A percentile compares a stretch with the other conserved stretches of the same genome.
phyloP scores from a whole-genome alignment of 1,284 basidiomycete genomes.

The Hypsizygus ulmarius region DNA sequence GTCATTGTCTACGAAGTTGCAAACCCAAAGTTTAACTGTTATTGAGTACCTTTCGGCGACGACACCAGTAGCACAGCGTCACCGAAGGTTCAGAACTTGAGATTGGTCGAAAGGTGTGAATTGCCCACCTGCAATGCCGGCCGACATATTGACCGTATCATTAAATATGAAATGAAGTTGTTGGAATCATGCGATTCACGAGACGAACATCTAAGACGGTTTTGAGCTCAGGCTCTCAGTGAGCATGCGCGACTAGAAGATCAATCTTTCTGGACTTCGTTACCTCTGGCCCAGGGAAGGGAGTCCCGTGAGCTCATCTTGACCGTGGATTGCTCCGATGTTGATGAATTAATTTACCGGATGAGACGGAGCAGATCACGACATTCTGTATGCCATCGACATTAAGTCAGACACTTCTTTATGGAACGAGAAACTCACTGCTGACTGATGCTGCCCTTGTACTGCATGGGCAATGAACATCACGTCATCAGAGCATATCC shows the following conservation, averaged over 20 bases:
- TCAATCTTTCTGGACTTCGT: conserved; percentile 21
- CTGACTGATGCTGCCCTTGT: conserved; percentile 27
- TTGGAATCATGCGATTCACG: neutral
- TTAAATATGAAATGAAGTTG: neutral
- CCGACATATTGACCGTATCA: conserved; percentile 25
- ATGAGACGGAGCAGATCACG: conserved; percentile 28
- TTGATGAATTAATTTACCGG: conserved; percentile 26
- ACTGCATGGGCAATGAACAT: conserved; percentile 14
- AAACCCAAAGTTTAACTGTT: conserved; percentile 27
- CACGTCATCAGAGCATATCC: neutral
- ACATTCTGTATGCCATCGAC: conserved; percentile 19
- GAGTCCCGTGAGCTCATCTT: conserved; percentile 25
- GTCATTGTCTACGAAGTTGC: conserved; percentile 19
- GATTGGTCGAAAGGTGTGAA: conserved; percentile 27
- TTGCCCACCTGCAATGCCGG: conserved; percentile 31
- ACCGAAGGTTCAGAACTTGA: conserved; percentile 23
- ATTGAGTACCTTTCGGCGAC: conserved; percentile 25
- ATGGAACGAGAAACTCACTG: neutral
- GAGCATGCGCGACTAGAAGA: conserved; percentile 18
- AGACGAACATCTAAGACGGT: conserved; percentile 22
- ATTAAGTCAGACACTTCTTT: neutral
- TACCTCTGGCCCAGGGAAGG: conserved; percentile 24
- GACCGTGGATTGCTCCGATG: conserved; percentile 26
- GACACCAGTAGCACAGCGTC: conserved; percentile 36
- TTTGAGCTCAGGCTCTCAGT: conserved; percentile 28